Conservation (phyloP, 352 stramenopile genomes). For the Peronospora tabacina region DNA sequence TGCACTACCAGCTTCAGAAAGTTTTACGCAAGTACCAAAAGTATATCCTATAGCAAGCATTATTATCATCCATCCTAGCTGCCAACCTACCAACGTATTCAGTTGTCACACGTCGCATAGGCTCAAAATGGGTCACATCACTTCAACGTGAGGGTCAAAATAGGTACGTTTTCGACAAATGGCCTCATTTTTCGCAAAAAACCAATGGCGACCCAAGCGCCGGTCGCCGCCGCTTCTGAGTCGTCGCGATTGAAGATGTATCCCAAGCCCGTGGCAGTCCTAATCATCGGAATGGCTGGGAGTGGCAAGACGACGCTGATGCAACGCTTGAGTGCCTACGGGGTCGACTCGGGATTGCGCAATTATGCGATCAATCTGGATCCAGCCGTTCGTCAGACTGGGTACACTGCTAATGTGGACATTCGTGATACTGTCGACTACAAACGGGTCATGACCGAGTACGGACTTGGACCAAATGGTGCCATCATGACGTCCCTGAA, state of each 20-base stretch:
- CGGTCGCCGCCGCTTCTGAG: constrained; percentile 7
- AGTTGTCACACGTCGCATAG: neutral
- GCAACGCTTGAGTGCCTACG: constrained; percentile 76
- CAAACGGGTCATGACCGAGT: constrained; percentile 97
- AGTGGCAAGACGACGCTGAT: constrained; percentile 95
- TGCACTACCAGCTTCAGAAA: constrained; percentile 29
- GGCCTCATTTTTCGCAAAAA: constrained; percentile 10
- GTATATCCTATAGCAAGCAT: constrained; percentile 31
- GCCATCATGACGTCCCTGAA: constrained; percentile 99
- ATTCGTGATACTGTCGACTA: constrained; percentile 99
- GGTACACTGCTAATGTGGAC: constrained; percentile 96
- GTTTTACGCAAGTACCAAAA: constrained; percentile 28
- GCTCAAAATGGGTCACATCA: constrained; percentile 3
- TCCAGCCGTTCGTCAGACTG: constrained; percentile 93
- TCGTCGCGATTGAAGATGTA: constrained; percentile 30
- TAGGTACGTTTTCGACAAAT: neutral
- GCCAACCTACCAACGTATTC: no score
- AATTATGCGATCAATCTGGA: constrained; percentile 98
- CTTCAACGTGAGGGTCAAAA: constrained; percentile 10
- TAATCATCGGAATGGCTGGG: constrained; percentile 95
- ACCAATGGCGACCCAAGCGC: constrained; percentile 22
- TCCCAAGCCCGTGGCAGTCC: constrained; percentile 62
- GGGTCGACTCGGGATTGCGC: constrained; percentile 50
- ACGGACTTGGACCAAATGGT: constrained; percentile 96
- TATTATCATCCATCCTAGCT: neutral